Base-by-base conservation (phyloP, 768 basidiomycete genomes). In the Boletus sp. region DNA sequence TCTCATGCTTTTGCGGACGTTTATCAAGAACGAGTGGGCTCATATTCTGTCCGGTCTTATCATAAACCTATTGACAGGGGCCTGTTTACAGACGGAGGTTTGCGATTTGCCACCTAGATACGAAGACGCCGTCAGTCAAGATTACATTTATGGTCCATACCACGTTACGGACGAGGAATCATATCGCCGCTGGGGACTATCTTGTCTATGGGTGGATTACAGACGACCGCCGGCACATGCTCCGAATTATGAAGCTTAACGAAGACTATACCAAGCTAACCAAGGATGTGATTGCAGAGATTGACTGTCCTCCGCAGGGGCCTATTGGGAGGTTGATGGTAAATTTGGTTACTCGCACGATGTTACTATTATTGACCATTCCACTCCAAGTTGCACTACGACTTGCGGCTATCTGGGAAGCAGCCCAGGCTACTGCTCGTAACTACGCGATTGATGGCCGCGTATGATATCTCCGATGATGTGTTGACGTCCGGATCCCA, bases 161-260 rank as follows among this genome's bases (percentile, higher is more conserved):
- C 35, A 53, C 56, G 1, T 13, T 46, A 7, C 63, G 60, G 30
- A 59, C 65, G n/a, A 62, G 68, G 48, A 71, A 57, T 42, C 59
- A 69, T n/a, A 41, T 54, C 41, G 60, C 47, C 15, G 65, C 55
- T 21, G 65, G 64, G 17, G 64, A 65, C 41, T 67, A 66, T 19
- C n/a, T 66, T 17, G 56, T 59, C 33, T 70, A 66, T 34, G 67
- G 69, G 11, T 69, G 67, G 67, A 66, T 70, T 19, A 66, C 66
- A 17, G 59, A 61, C 10, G 64, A 69, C 10, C 69, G 64, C 49
- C 62, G 30, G 46, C 67, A 69, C 42, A 49, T 69, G 56, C 23
- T 69, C 34, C 69, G 66, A 23, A 59, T 69, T 47, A 70, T 69
- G 60, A 68, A 62, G 34, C 67, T 69, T 3, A 56, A 64, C 25